Percentiles rank a stretch among this genome's conserved stretches.
phyloP scores from a whole-genome alignment of 495 filamentous ascomycete species.

The Lasiosphaeria ovina region DNA sequence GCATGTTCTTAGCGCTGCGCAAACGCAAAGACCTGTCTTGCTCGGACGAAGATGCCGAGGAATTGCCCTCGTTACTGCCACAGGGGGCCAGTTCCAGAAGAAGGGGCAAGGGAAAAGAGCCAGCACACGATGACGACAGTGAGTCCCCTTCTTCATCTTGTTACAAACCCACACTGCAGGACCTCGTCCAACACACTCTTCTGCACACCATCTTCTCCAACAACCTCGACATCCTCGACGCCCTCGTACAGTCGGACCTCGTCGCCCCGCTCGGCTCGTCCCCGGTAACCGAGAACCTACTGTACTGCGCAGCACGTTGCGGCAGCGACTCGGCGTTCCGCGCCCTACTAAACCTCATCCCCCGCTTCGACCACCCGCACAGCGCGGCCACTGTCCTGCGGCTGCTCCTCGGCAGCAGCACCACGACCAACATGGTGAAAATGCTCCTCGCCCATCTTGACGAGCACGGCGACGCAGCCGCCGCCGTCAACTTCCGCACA shows the following conservation, averaged over 20 bases:
- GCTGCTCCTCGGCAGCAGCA: not conserved
- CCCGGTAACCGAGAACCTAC: not conserved
- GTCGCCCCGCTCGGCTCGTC: not conserved
- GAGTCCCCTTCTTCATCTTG: no score
- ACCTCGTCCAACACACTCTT: not conserved
- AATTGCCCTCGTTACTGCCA: not conserved
- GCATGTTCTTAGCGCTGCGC: not conserved
- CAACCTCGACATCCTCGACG: not conserved
- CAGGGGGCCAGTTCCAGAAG: not conserved
- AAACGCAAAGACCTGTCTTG: not conserved
- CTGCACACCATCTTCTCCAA: not conserved
- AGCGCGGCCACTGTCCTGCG: not conserved
- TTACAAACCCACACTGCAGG: not conserved
- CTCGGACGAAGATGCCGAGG: no score
- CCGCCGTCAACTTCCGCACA: not conserved
- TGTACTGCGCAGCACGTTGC: not conserved
- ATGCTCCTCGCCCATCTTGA: not conserved
- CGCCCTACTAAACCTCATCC: not conserved
- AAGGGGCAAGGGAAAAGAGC: not conserved
- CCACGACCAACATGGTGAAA: not conserved
- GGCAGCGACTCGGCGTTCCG: not conserved
- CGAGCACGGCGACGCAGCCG: not conserved
- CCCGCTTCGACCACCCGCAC: not conserved
- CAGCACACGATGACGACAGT: not conserved
- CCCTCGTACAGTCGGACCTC: not conserved